Evolutionary conservation across 1,139 yeast species (phyloP).

Genomic region (Saccharomyces hybrid): DNA sequence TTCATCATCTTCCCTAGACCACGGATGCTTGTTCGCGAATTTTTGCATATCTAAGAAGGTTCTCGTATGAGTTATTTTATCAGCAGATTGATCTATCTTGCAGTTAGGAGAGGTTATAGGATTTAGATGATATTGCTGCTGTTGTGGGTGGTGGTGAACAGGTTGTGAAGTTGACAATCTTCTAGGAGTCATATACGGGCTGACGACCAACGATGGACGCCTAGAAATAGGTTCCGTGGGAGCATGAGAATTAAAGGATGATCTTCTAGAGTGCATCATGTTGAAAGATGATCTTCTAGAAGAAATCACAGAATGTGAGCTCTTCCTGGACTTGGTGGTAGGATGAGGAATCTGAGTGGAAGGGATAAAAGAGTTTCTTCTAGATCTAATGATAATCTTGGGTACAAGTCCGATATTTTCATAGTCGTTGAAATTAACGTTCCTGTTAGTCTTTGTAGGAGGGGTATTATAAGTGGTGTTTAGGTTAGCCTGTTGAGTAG

Average conservation of each 20-base stretch:
- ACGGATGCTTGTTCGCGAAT: constrained; percentile 2
- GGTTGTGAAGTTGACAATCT: constrained; percentile 9
- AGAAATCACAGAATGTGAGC: constrained; percentile 25
- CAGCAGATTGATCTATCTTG: not conserved
- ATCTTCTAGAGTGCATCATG: constrained; percentile 24
- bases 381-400: constrained; percentile 29
- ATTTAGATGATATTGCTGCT: not conserved
- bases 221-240: not conserved
- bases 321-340: constrained; percentile 28
- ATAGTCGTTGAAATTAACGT: constrained; percentile 13
- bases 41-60: constrained; percentile 4
- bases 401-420: constrained; percentile 32
- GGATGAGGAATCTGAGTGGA: constrained; percentile 2
- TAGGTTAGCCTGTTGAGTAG: not conserved
- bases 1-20: constrained; percentile 54
- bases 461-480: not conserved
- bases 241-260: constrained; percentile 13
- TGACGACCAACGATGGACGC: not conserved
- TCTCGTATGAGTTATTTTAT: not conserved
- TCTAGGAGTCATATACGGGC: constrained; percentile 7
- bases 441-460: not conserved
- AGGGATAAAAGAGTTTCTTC: constrained; percentile 28
- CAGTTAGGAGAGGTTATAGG: not conserved
- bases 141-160: not conserved
- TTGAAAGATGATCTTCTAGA: constrained; percentile 30